These are phyloP conservation scores for Agarophyton chilense DNA, from an alignment of 23 red algal genomes.

Conservation along the genomic window DNA sequence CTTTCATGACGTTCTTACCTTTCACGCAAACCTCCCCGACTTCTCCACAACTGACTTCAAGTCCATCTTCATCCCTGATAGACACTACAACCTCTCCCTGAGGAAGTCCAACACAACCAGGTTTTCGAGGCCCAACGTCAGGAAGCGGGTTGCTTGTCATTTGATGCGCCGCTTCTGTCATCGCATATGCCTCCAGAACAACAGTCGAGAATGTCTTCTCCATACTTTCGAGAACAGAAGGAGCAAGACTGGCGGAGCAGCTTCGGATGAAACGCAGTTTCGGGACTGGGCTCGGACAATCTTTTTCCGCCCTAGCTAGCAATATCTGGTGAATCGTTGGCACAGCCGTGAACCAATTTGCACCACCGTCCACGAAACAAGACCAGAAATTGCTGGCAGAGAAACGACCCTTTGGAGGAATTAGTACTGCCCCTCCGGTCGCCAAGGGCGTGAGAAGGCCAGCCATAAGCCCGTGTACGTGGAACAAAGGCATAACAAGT, in stretches of 20 bases:
- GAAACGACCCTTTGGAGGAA: conserved; percentile 79
- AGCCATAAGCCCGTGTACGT: conserved; percentile 93
- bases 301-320: conserved; percentile 73
- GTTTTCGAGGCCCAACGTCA: conserved; percentile 45
- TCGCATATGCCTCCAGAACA: conserved; percentile 92
- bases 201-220: conserved; percentile 67
- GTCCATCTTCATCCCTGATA: conserved; percentile 48
- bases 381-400: conserved; percentile 90
- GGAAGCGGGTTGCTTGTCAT: conserved; percentile 93
- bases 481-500: conserved; percentile 93
- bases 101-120: conserved; percentile 73
- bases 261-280: conserved; percentile 82
- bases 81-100: conserved; percentile 63
- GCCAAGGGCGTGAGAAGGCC: conserved; percentile 80
- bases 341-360: conserved; percentile 92
- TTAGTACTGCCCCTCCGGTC: conserved; percentile 78
- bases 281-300: conserved; percentile 56
- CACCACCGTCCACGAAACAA: neutral
- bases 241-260: conserved; percentile 86
- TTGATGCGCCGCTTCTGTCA: conserved; percentile 94
- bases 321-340: conserved; percentile 95
- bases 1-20: conserved; percentile 86
- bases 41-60: conserved; percentile 24
- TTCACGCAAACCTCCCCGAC: conserved; percentile 91
- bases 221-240: conserved; percentile 68